These are phyloP conservation scores for Mariannaea sp. DNA, from an alignment of 2,329 filamentous ascomycete species.

Conservation along the genomic window DNA sequence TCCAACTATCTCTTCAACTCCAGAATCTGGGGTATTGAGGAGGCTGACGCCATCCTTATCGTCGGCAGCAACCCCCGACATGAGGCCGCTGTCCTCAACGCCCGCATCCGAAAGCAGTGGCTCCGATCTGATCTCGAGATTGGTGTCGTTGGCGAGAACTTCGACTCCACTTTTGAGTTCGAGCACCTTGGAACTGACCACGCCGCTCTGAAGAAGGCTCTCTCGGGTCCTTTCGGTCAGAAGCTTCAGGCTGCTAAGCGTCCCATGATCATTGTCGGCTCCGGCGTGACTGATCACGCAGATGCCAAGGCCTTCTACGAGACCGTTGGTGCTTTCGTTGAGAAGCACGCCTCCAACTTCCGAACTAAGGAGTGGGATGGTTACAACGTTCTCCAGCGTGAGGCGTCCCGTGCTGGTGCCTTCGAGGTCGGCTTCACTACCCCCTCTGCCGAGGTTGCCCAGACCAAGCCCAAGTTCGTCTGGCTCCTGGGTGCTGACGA, in stretches of 20 bases:
- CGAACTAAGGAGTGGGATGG: slow-evolving; percentile 91
- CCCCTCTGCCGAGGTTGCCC: slow-evolving; percentile 78
- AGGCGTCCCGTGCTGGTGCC: slow-evolving; percentile 88
- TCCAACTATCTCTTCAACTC: slow-evolving; percentile 98
- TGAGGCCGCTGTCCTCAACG: slow-evolving; percentile 93
- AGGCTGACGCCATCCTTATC: slow-evolving; percentile 88
- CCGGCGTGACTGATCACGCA: slow-evolving; percentile 84
- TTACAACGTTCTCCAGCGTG: slow-evolving; percentile 94
- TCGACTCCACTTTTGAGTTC: slow-evolving; percentile 94
- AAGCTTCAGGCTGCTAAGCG: slow-evolving; percentile 85
- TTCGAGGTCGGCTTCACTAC: slow-evolving; percentile 96
- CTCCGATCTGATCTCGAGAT: slow-evolving; percentile 92
- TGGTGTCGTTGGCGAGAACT: slow-evolving; percentile 86
- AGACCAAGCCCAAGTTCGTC: slow-evolving; percentile 89
- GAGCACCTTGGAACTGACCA: slow-evolving; percentile 85
- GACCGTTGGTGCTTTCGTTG: slow-evolving; percentile 84
- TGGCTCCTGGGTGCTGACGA: slow-evolving; percentile 98
- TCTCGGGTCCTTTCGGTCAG: slow-evolving; percentile 89
- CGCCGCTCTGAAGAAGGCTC: slow-evolving; percentile 79
- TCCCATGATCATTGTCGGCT: slow-evolving; percentile 96
- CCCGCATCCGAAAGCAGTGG: slow-evolving; percentile 97
- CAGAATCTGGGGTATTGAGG: slow-evolving; percentile 89
- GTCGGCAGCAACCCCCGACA: slow-evolving; percentile 95
- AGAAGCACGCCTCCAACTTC: slow-evolving; percentile 91
- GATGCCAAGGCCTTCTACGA: slow-evolving; percentile 95